Percentiles rank a stretch among this genome's conserved stretches.
Evolutionary conservation across 208 protist species (phyloP).

Genomic region (Leptomonas pyrrhocoris): DNA sequence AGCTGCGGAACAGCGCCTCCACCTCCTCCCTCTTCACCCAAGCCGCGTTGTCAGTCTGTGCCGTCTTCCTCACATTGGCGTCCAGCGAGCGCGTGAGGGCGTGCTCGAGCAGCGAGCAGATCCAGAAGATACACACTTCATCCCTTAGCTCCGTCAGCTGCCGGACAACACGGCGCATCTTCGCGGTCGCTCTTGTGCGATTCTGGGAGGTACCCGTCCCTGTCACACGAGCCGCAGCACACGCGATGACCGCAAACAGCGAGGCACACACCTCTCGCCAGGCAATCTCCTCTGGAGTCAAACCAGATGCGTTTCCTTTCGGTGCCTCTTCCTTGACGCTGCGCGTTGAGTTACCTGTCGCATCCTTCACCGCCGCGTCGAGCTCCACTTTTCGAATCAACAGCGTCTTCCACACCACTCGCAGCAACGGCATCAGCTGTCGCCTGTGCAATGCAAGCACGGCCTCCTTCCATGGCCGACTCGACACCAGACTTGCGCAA

Average conservation of each 20-base stretch:
- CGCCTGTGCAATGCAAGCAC: background rate
- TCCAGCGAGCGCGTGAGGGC: background rate
- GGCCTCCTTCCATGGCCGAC: background rate
- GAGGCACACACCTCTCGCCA: conserved; percentile 14
- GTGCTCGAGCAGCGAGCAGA: background rate
- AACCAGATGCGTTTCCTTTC: too few species aligned
- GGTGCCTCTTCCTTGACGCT: too few species aligned
- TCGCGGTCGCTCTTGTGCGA: background rate
- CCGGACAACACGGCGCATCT: background rate
- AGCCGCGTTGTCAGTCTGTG: background rate
- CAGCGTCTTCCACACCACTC: conserved; percentile 5
- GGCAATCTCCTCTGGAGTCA: background rate
- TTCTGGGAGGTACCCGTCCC: background rate
- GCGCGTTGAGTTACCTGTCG: too few species aligned
- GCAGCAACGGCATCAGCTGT: background rate
- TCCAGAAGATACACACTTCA: conserved; percentile 4
- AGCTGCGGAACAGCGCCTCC: background rate
- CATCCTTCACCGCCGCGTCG: background rate
- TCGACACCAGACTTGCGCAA: background rate
- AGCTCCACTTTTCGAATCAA: conserved; percentile 4
- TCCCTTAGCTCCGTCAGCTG: background rate
- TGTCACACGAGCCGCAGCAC: background rate
- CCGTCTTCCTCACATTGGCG: background rate
- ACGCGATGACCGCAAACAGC: background rate
- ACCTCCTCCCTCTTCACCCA: background rate